Evolutionary conservation across 2,329 filamentous ascomycete species (phyloP).

Genomic region (Aphanocladium album): DNA sequence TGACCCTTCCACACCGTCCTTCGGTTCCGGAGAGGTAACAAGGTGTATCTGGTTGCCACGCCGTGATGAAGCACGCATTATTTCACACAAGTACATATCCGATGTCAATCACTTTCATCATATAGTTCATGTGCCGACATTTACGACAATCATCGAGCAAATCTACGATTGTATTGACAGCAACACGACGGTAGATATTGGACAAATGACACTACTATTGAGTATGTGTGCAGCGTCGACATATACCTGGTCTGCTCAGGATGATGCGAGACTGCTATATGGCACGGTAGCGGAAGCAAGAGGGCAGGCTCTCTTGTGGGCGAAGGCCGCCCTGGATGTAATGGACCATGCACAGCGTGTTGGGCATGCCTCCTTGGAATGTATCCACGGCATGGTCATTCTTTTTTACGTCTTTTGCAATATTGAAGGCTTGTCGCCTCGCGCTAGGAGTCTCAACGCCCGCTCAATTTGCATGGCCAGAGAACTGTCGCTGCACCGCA

Average conservation of each 20-base stretch:
- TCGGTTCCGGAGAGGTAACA: slow-evolving; percentile 23
- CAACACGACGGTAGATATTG: slow-evolving; percentile 20
- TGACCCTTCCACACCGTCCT: slow-evolving; percentile 17
- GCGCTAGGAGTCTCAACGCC: slow-evolving; percentile 27
- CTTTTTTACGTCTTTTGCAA: slow-evolving; percentile 35
- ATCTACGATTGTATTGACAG: slow-evolving; percentile 25
- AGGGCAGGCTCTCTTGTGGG: slow-evolving; percentile 27
- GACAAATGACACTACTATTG: slow-evolving; percentile 24
- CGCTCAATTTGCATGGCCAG: slow-evolving; percentile 26
- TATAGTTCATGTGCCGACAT: slow-evolving; percentile 25
- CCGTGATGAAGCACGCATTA: slow-evolving; percentile 25
- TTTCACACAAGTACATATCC: slow-evolving; percentile 26
- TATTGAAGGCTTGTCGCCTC: slow-evolving; percentile 31
- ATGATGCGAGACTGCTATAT: slow-evolving; percentile 24
- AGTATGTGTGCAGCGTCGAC: slow-evolving; percentile 27
- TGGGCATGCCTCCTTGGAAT: slow-evolving; percentile 27
- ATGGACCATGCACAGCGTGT: slow-evolving; percentile 30
- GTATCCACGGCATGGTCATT: slow-evolving; percentile 33
- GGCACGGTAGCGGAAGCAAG: slow-evolving; percentile 24
- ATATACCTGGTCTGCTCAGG: slow-evolving; percentile 26
- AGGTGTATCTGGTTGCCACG: slow-evolving; percentile 31
- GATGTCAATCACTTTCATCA: slow-evolving; percentile 29
- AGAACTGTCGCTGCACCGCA: slow-evolving; percentile 34
- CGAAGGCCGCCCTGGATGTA: slow-evolving; percentile 30
- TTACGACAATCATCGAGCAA: slow-evolving; percentile 25